Base-by-base conservation (phyloP, 345 rosid genomes). In the Eucalyptus erythrocorys region DNA sequence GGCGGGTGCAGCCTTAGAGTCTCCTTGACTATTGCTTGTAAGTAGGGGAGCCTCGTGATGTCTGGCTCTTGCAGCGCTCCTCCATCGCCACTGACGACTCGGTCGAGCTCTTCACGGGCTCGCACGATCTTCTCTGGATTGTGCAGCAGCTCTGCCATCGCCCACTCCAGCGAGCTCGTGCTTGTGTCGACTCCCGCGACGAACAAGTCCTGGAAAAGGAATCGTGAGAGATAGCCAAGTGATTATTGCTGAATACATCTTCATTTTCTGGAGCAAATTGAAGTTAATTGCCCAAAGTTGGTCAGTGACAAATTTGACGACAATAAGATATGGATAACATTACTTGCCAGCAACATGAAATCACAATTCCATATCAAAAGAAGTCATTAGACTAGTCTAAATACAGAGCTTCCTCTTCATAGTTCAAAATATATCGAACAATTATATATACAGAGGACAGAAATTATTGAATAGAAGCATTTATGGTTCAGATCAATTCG, bases 151-250 rank as follows among this genome's bases (percentile, higher is more conserved):
- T 91, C 92, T 22, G 88, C 86, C 90, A 92, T 92, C 16, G 91
- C 90, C 93, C 93, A 91, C 88, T 92, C 93, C 13, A 91, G 4
- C 1, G 92, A 89, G 84, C 87, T 88, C 19, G 90, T 27, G 3
- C 91, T 92, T 19, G 93, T 90, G 43, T 92, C 93, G 2, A 90
- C 85, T 4, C 91, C 92, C 0, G 87, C 93, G 0, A 84, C 24
- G 48, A 92, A 89, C 49, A 88, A 48, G 42, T 89, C 91, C 76
- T 85, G 59, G 76, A 50, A 66, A 10, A 90, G 30, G 34, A 66
- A 85, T 32, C 85, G 85, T 64, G 64, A 34, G 76, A 47, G 40
- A 16, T 9, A 85, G 26, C 85, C 66, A 14, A 3, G 66, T 27
- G 7, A 59, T 59, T 6, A 27, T 59, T 59, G 66, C 32, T 59